phyloP scores from a whole-genome alignment of 78 protist genomes.

The Dictyostelium intermedium region DNA sequence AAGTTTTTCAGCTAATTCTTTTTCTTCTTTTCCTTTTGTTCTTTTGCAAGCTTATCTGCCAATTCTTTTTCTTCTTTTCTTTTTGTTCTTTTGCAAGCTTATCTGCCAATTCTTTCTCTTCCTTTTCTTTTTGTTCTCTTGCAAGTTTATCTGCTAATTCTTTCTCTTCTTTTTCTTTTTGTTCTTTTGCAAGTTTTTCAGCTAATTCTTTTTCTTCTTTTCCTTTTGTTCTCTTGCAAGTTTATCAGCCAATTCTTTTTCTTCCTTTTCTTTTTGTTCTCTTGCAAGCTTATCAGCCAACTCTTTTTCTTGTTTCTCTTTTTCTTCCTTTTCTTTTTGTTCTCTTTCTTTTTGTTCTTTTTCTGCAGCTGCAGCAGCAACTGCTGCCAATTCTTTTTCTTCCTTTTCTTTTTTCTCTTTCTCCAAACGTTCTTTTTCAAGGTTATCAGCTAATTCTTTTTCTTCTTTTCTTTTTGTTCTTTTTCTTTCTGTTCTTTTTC shows the following conservation, averaged over 20 bases:
- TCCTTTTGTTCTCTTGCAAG: not conserved
- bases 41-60: not conserved
- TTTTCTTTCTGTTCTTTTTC: not conserved
- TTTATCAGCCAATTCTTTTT: not conserved
- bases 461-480: constrained; percentile 40
- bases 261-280: not conserved
- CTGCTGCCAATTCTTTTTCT: not conserved
- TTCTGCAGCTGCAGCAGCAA: too few species aligned
- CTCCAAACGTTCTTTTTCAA: not conserved
- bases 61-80: not conserved
- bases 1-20: not conserved
- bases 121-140: not conserved
- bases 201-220: not conserved
- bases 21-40: not conserved
- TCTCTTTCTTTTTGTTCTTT: not conserved
- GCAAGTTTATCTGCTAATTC: not conserved
- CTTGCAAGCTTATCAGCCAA: not conserved
- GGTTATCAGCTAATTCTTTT: not conserved
- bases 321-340: not conserved
- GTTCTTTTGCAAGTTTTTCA: not conserved
- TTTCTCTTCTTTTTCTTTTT: not conserved
- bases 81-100: not conserved
- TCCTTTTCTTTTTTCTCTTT: not conserved
- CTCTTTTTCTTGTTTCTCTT: not conserved
- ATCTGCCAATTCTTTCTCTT: not conserved